Percentiles rank a stretch among this genome's conserved stretches.
These are phyloP conservation scores for Aspergillus tanneri DNA, from an alignment of 2,329 filamentous ascomycete species.

Conservation along the genomic window DNA sequence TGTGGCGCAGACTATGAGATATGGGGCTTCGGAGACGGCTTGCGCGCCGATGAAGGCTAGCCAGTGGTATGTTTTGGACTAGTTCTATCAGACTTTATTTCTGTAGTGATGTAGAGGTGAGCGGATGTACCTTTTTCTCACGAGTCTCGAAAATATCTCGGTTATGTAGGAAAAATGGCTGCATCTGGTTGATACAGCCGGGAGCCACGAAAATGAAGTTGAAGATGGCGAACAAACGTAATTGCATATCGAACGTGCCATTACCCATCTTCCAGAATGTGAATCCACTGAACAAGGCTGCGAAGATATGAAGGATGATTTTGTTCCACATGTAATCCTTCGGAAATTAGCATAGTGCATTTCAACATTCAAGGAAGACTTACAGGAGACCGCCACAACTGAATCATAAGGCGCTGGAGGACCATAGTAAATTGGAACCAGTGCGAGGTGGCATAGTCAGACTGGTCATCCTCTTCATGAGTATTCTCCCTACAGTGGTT, in stretches of 20 bases:
- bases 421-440: slow-evolving; percentile 44
- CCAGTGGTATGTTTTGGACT: slow-evolving; percentile 61
- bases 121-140: slow-evolving; percentile 52
- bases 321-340: slow-evolving; percentile 50
- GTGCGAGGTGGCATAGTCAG: slow-evolving; percentile 40
- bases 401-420: slow-evolving; percentile 31
- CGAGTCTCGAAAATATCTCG: slow-evolving; percentile 59
- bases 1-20: slow-evolving; percentile 47
- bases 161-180: slow-evolving; percentile 58
- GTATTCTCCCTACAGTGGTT: slow-evolving; percentile 18
- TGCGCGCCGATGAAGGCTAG: slow-evolving; percentile 57
- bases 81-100: background rate
- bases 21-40: slow-evolving; percentile 50
- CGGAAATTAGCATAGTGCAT: background rate
- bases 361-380: background rate
- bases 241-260: slow-evolving; percentile 52
- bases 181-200: slow-evolving; percentile 58
- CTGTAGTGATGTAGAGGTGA: accelerated
- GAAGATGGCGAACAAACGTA: slow-evolving; percentile 60
- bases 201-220: slow-evolving; percentile 64
- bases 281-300: slow-evolving; percentile 61
- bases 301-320: slow-evolving; percentile 53
- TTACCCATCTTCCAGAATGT: slow-evolving; percentile 61
- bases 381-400: slow-evolving; percentile 38
- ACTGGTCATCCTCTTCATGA: slow-evolving; percentile 31